Evolutionary conservation across 2,329 filamentous ascomycete genomes (phyloP), one percentile per base, ranked within the genome.

Genomic region (Macrophomina pseudophaseolina): DNA sequence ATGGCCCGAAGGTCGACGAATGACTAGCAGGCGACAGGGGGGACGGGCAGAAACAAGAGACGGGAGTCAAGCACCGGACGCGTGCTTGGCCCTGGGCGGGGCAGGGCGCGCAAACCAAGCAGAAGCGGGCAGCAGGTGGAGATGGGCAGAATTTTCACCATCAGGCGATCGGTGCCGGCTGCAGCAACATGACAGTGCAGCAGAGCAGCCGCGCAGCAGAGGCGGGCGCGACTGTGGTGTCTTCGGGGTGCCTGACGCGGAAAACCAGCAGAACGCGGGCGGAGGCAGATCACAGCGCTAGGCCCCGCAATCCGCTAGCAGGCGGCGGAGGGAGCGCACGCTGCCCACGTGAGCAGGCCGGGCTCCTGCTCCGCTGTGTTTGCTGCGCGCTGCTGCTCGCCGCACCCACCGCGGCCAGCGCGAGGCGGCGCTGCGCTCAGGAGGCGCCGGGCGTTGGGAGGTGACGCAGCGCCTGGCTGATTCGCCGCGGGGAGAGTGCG

Each of bases 211-310:
- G 30, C 14, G 52, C 48, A 32, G 49, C 12, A 35, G 23, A 16
- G 7, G 16, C 52, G 30, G 35, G 5, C 7, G 42, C 2, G n/a
- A 32, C 40, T 8, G 16, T 18, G 28, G 12, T 48, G 16, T 4
- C 9, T 28, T 54, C 52, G 33, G 53, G 56, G 56, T 60, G 56
- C 56, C 56, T 60, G 40, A 44, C 54, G 54, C 54, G 53, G 53
- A 16, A 58, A 14, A 42, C 35, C 38, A 58, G 33, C 35, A 12
- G 16, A 14, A 32, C 28, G 23, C 16, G 18, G n/a, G 56, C 56
- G 58, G 58, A 62, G 58, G 58, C 42, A 62, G 58, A 62, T 62
- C 58, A 38, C 58, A 62, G 58, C 58, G 58, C 58, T 62, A 62
- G 32, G 58, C 58, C 58, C 58, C 58, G 58, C 58, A 60, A 32